Evolutionary conservation across 2,329 filamentous ascomycete species (phyloP).

Genomic region (Aspergillus luchuensis): DNA sequence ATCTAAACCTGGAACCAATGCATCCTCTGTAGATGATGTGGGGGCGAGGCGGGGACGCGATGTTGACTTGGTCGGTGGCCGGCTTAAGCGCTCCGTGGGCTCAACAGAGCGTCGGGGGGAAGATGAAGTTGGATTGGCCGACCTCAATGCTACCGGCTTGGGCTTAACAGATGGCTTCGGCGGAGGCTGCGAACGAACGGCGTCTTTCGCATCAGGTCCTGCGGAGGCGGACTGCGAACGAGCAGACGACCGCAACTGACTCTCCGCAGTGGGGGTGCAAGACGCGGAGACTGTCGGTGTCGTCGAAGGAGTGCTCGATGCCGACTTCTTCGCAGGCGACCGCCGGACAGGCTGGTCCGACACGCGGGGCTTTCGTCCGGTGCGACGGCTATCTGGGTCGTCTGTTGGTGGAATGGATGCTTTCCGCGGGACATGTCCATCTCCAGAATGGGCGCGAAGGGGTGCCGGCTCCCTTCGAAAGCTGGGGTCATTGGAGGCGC

Average conservation of each 20-base stretch:
- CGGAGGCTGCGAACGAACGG: constrained; percentile 23
- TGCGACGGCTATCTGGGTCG: constrained; percentile 16
- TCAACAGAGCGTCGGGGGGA: constrained; percentile 17
- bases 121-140: constrained; percentile 12
- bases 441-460: constrained; percentile 24
- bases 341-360: constrained; percentile 11
- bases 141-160: constrained; percentile 39
- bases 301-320: constrained; percentile 14
- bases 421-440: constrained; percentile 22
- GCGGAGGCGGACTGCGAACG: constrained; percentile 16
- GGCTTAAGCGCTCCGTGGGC: constrained; percentile 16
- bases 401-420: neutral
- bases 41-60: constrained; percentile 18
- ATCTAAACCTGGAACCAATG: constrained; percentile 26
- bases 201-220: constrained; percentile 26
- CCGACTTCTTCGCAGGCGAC: constrained; percentile 14
- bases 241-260: constrained; percentile 8
- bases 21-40: constrained; percentile 31
- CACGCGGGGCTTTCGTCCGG: constrained; percentile 11
- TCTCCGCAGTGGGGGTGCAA: constrained; percentile 7
- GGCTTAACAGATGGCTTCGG: constrained; percentile 40
- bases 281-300: constrained; percentile 1
- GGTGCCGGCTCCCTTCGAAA: constrained; percentile 28
- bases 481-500: constrained; percentile 29
- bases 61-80: constrained; percentile 24